Evolutionary conservation across 768 basidiomycete genomes (phyloP), one percentile per base, ranked within the genome.

Genomic region (Tricholoma furcatifolium): DNA sequence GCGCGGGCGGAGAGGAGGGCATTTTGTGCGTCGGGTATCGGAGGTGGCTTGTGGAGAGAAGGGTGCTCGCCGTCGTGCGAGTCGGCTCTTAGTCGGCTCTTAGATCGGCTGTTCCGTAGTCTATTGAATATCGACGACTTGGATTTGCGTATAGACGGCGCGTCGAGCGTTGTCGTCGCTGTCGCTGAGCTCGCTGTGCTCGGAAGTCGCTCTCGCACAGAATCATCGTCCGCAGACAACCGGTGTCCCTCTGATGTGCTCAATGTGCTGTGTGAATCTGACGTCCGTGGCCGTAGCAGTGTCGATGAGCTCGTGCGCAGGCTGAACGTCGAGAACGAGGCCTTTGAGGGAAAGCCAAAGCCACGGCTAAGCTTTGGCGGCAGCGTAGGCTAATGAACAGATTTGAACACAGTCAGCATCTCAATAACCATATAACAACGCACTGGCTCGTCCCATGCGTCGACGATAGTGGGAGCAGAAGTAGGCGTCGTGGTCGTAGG

Each of bases 111-210:
- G 68, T 72, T 64, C 63, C 75, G 68, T 63, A 78, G 57, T 58
- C 74, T 71, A 48, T 68, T 67, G 50, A 80, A 67, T 39, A 81
- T 64, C 14, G 78, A 79, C 8, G 77, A 71, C 65, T 80, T 84
- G 31, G 71, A 64, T 65, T 75, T 84, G 46, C 77, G 77, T 7
- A 74, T 47, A 4, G 46, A 6, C 3, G 53, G 53, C 1, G 54
- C 15, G 1, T 47, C 56, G 1, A 56, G 47, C 20, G 34, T 31
- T 17, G 69, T 61, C 8, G 64, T 62, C 2, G 69, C 65, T n/a
- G 62, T 63, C 2, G 69, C 65, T n/a, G 62, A 62, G 47, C 66
- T 70, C 38, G 64, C 59, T 27, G 27, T 27, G 47, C 66, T 70
- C 38, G 64, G 59, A 10, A 66, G 49, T 3, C 58, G 54, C 34